Base-by-base conservation (phyloP, 2,329 filamentous ascomycete species). In the Penicillium sp. region DNA sequence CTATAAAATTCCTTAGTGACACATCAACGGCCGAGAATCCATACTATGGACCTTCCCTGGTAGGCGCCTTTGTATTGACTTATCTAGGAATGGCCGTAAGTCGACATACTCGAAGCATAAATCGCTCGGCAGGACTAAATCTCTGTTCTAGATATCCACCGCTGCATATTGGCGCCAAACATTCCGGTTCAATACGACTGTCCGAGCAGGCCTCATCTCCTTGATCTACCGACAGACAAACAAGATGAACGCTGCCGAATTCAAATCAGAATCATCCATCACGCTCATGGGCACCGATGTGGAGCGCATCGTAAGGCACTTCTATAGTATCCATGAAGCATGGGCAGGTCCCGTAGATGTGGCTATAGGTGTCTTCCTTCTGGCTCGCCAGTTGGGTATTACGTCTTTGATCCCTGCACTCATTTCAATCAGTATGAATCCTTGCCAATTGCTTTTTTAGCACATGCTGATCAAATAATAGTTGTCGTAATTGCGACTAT, bases 271-370 rank as follows among this genome's bases (percentile, higher is more conserved):
- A 5, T 74, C 76, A 0, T 74, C 80, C 0, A 66, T 80, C 1
- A 82, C 80, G 0, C 70, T 83, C 8, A 83, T 83, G 80, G 78
- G 78, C 3, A 77, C 80, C 0, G 80, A 82, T 53, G 74, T 82
- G 2, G 73, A 76, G 37, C 69, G 74, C 17, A 73, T 79, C 4
- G 64, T 66, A 0, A 54, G 58, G 8, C 69, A 70, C 15, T 59
- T 76, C 35, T 45, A 58, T 7, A 53, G 53, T 6, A 42, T 76
- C 10, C 75, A 79, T 53, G 75, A 76, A 45, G 63, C 67, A 5
- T 80, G 77, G 72, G 76, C 75, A 6, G 72, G 71, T 33, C 57
- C 76, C 0, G 64, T 80, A 51, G 73, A 80, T n/a, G 65, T 81
- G 10, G 75, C 59, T 0, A 56, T 82, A 9, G 77, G 73, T 2